Evolutionary conservation across 139 green algal species (phyloP).

Genomic region (Chlamydomonas sphaeroides): DNA sequence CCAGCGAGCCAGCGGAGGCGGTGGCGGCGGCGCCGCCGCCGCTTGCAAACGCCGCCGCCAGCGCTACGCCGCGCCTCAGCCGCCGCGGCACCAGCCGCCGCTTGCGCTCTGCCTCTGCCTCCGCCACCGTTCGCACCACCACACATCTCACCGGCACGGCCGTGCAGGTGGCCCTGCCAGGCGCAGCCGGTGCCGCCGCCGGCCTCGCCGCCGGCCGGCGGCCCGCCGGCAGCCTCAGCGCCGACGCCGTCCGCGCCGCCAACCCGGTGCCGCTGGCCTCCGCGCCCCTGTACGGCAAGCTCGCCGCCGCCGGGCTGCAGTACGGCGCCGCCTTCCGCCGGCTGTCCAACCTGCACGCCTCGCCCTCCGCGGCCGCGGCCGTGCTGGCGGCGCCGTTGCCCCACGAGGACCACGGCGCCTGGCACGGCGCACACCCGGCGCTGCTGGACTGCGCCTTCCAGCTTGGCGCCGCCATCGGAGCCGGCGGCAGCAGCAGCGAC

Average conservation of each 20-base stretch:
- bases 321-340: slow-evolving; percentile 88
- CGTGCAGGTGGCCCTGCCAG: not conserved
- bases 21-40: not conserved
- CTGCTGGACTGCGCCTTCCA: slow-evolving; percentile 68
- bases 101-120: no score
- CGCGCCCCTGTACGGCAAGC: slow-evolving; percentile 75
- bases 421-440: slow-evolving; percentile 49
- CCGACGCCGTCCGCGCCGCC: slow-evolving; percentile 22
- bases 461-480: slow-evolving; percentile 59
- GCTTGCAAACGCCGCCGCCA: no score
- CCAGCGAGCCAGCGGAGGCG: not conserved
- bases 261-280: slow-evolving; percentile 44
- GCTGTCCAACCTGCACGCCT: slow-evolving; percentile 76
- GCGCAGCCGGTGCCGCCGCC: not conserved
- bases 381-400: not conserved
- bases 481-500: not conserved
- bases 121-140: not conserved
- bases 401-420: slow-evolving; percentile 6
- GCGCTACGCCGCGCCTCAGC: not conserved
- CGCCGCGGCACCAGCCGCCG: no score
- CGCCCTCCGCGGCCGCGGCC: not conserved
- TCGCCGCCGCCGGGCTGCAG: slow-evolving; percentile 78
- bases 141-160: slow-evolving; percentile 5
- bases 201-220: not conserved
- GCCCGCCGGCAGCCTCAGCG: not conserved